Base-by-base conservation (phyloP, 768 basidiomycete genomes). In the Tephrocybe sp. region DNA sequence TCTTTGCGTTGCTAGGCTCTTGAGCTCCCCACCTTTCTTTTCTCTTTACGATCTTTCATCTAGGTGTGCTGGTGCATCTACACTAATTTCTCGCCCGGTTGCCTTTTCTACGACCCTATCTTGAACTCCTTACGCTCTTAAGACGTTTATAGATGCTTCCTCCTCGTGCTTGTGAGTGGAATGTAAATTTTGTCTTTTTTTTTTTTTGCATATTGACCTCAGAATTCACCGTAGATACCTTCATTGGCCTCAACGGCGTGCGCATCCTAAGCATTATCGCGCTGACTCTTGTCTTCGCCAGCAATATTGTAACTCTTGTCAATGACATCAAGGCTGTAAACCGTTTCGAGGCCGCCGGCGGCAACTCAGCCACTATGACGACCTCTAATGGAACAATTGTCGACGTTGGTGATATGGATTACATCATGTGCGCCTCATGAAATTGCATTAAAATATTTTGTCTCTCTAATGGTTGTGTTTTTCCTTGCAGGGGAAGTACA, bases 251-350 rank as follows among this genome's bases (percentile, higher is more conserved):
- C 62, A 95, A 96, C 62, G 76, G 64, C 62, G 78, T 90, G 62
- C 89, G 94, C 23, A 69, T 78, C 32, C 67, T 97, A 40, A 91
- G 89, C 69, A 83, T 97, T 60, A 76, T 95, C 45, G 77, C 83
- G 7, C 77, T 96, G 46, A 55, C 89, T 6, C 81, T 95, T 41
- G 89, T 92, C 39, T 87, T 96, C 54, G 73, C 89, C 12, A 90
- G 81, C 72, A 91, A 81, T 53, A 83, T 89, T 53, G 78, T 89
- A 48, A 83, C 83, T 22, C 76, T 91, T 39, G 85, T 85, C 22
- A 76, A 79, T 45, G 89, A 92, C 62, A 68, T 92, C 54, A 72
- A 84, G 58, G 89, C 89, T 13, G 85, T 91, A 54, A 89, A 92
- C 58, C 69, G 62, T 39, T 89, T 83, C 59, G 69, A 77, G 56